Evolutionary conservation across 2,329 filamentous ascomycete genomes (phyloP).

Genomic region (Rugonectria rugulosa): DNA sequence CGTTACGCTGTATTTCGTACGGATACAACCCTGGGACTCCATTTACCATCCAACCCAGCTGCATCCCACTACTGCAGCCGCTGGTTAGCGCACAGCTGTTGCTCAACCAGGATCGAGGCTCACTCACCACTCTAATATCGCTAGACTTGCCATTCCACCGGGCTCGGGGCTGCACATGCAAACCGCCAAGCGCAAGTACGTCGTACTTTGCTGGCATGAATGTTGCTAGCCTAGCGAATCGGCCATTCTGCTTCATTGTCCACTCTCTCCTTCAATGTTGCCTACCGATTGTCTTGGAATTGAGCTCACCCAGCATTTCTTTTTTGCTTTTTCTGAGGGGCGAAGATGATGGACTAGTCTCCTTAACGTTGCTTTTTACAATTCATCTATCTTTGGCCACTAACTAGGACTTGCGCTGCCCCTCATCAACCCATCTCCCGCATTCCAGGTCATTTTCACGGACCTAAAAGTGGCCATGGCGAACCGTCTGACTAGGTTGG

Average conservation of each 20-base stretch:
- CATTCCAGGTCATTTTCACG: slow-evolving; percentile 33
- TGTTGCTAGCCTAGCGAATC: slow-evolving; percentile 9
- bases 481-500: slow-evolving; percentile 28
- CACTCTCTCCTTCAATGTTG: slow-evolving; percentile 11
- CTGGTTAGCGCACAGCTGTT: slow-evolving; percentile 31
- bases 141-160: slow-evolving; percentile 13
- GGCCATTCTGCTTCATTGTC: no score
- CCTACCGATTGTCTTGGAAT: no score
- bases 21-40: slow-evolving; percentile 23
- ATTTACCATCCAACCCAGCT: slow-evolving; percentile 26
- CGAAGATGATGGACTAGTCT: not conserved
- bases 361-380: slow-evolving; percentile 31
- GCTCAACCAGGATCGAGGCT: slow-evolving; percentile 25
- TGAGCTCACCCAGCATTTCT: no score
- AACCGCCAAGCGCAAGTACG: no score
- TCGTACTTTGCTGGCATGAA: no score
- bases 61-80: slow-evolving; percentile 38
- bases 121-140: slow-evolving; percentile 14
- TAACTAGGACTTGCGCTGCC: no score
- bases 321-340: slow-evolving; percentile 8
- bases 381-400: slow-evolving; percentile 29
- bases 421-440: slow-evolving; percentile 31
- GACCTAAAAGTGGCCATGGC: slow-evolving; percentile 33
- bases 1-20: slow-evolving; percentile 17
- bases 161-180: no score